These are phyloP conservation scores for Cephaloascus albidus DNA, from an alignment of 805 yeast genomes.

Conservation along the genomic window DNA sequence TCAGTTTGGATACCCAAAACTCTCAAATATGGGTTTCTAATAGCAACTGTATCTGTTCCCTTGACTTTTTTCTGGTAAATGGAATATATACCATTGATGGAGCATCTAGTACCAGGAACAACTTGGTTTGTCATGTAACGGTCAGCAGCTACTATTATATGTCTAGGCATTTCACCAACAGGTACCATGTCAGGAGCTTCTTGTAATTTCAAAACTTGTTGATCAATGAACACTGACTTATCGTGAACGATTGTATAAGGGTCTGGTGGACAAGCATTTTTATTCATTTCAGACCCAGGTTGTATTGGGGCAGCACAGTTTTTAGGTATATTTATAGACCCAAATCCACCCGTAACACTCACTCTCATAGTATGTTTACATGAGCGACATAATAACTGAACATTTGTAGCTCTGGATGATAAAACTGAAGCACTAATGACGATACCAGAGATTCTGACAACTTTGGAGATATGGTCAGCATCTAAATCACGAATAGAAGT, in stretches of 20 bases:
- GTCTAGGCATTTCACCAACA: conserved; percentile 98
- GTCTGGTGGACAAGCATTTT: conserved; percentile 71
- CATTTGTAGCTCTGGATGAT: conserved; percentile 75
- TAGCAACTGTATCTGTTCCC: conserved; percentile 64
- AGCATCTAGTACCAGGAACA: conserved; percentile 92
- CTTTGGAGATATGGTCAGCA: conserved; percentile 80
- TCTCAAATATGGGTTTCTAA: conserved; percentile 84
- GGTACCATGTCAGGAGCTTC: conserved; percentile 99
- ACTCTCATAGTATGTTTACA: conserved; percentile 76
- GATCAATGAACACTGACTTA: conserved; percentile 88
- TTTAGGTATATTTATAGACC: conserved; percentile 60
- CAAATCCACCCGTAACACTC: conserved; percentile 57
- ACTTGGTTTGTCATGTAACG: conserved; percentile 83
- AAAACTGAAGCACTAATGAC: conserved; percentile 86
- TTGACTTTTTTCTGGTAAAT: conserved; percentile 70
- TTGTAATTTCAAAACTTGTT: conserved; percentile 87
- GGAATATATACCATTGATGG: conserved; percentile 86
- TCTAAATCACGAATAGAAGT: conserved; percentile 74
- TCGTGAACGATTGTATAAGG: conserved; percentile 94
- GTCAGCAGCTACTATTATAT: conserved; percentile 78
- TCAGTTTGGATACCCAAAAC: conserved; percentile 84
- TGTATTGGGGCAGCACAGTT: conserved; percentile 53
- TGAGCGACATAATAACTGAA: conserved; percentile 77
- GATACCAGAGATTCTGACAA: conserved; percentile 88
- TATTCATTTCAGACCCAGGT: conserved; percentile 26